Base-by-base conservation (phyloP, 306 rosid genomes). In the Cicer arietinum region DNA sequence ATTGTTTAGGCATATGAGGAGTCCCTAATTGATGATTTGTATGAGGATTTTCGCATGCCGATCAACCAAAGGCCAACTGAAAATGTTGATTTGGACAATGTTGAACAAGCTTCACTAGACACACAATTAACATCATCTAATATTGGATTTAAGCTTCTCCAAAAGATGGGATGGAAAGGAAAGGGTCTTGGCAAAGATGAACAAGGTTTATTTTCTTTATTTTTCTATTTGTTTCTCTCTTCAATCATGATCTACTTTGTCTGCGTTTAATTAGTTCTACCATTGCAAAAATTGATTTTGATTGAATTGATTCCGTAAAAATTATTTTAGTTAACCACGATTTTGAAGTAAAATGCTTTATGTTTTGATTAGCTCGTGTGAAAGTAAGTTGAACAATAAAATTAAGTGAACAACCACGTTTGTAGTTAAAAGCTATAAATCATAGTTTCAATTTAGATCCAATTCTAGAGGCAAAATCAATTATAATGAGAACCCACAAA, bases 101-200 rank as follows among this genome's bases (percentile, higher is more conserved):
- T 92, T 77, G 99, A 94, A 80, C 97, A 92, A 83, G 99, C 99
- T 58, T 94, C 99, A 13, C 77, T 90, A 35, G 99, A 94, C 75
- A 89, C 88, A 16, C 95, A 92, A 17, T 79, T 94, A 81, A 68
- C 88, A 16, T 91, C 99, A 7, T 90, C 97, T 53, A 94, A 94
- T 82, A 44, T 91, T 74, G 99, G 99, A 18, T 94, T 87, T 85
- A 88, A 88, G 90, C 99, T 94, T 84, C 99, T 94, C 64, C 97
- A 94, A 79, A 94, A 94, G 79, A 94, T 94, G 97, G 99, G 99
- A 30, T 94, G 99, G 99, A 94, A 94, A 81, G 99, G 99, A 70
- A 94, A 90, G 76, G 99, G 99, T 69, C 95, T 94, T 11, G 99
- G 97, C 83, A 91, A 94, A 85, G 84, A 94, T 81, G 97, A 94